phyloP scores from a whole-genome alignment of 2,329 filamentous ascomycete species.

The Xylariaceae sp. region DNA sequence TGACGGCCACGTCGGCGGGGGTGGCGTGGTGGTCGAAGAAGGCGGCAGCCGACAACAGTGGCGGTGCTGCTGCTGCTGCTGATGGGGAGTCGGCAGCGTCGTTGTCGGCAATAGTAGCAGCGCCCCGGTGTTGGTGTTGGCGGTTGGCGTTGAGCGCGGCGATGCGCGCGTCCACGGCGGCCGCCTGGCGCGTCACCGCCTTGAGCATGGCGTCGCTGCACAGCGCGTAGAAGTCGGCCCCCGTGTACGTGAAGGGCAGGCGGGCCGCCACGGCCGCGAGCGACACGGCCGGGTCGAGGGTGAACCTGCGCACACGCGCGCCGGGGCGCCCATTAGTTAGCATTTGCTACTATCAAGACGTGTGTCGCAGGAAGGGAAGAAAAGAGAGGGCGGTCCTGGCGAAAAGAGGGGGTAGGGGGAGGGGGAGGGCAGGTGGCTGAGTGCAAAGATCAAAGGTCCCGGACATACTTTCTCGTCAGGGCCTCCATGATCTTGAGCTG shows the following conservation, averaged over 20 bases:
- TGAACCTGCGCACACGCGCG: slow-evolving; percentile 69
- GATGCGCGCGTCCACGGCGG: slow-evolving; percentile 77
- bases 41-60: slow-evolving; percentile 84
- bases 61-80: no score
- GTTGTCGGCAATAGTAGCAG: slow-evolving; percentile 51
- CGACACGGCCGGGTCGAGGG: slow-evolving; percentile 70
- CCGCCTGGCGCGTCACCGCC: slow-evolving; percentile 85
- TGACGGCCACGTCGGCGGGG: slow-evolving; percentile 73
- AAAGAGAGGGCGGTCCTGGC: background rate
- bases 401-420: no score
- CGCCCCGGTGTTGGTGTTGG: slow-evolving; percentile 1
- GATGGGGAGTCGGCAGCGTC: no score
- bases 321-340: no score
- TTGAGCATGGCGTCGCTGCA: slow-evolving; percentile 99
- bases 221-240: slow-evolving; percentile 92
- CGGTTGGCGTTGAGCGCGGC: slow-evolving; percentile 50
- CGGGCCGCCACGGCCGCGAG: slow-evolving; percentile 64
- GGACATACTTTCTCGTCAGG: slow-evolving; percentile 81
- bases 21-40: slow-evolving; percentile 92
- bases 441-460: no score
- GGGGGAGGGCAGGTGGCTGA: no score
- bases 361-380: background rate
- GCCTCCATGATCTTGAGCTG: slow-evolving; percentile 92
- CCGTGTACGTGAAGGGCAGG: slow-evolving; percentile 93
- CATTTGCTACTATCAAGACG: background rate